Evolutionary conservation across 2,329 filamentous ascomycete genomes (phyloP).

Genomic region (Colletotrichum filicis): DNA sequence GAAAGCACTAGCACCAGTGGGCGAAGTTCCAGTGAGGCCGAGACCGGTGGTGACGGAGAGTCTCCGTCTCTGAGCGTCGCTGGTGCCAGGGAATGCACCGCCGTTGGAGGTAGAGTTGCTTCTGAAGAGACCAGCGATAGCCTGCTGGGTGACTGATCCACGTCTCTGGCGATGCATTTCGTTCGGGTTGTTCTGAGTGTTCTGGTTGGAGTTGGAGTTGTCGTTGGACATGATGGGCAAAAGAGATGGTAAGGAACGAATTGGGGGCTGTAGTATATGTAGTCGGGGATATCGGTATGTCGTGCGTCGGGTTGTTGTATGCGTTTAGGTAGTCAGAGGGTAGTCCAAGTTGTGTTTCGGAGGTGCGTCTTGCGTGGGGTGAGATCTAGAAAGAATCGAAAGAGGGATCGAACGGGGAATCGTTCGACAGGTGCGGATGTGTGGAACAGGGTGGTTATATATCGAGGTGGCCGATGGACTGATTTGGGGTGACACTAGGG

Average conservation of each 20-base stretch:
- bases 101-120: constrained; percentile 62
- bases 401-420: constrained; percentile 34
- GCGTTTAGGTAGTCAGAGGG: background rate
- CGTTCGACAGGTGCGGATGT: constrained; percentile 25
- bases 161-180: constrained; percentile 55
- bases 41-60: constrained; percentile 81
- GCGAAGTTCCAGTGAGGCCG: constrained; percentile 77
- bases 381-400: constrained; percentile 33
- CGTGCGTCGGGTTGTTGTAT: background rate
- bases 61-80: constrained; percentile 71
- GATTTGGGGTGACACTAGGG: constrained; percentile 32
- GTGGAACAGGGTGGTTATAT: constrained; percentile 32
- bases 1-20: constrained; percentile 64
- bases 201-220: constrained; percentile 5
- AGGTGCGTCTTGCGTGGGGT: constrained; percentile 25
- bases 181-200: constrained; percentile 32
- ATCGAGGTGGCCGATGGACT: constrained; percentile 33
- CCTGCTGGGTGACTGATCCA: constrained; percentile 66
- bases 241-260: background rate
- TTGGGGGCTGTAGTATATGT: constrained; percentile 16
- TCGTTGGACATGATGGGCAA: constrained; percentile 34
- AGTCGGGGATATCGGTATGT: background rate
- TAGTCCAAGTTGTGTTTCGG: constrained; percentile 20
- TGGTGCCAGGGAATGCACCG: constrained; percentile 56
- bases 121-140: constrained; percentile 69